A percentile compares a stretch with the other conserved stretches of the same genome.
Evolutionary conservation across 805 yeast genomes (phyloP).

Genomic region (Kurtzmaniella cleridarum): DNA sequence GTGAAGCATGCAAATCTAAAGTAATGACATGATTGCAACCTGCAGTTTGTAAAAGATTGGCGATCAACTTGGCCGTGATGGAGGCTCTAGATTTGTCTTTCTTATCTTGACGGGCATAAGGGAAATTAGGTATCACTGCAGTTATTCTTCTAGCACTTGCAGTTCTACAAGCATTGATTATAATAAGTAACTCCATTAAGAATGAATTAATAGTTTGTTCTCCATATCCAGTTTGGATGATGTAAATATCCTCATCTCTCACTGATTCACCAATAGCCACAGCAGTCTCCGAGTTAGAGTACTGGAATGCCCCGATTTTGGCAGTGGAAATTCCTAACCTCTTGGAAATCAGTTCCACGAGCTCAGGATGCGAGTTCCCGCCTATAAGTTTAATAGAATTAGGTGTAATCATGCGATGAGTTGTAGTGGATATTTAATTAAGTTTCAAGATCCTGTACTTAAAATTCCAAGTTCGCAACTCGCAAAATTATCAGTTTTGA

Average conservation of each 20-base stretch:
- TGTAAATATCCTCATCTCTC: constrained; percentile 78
- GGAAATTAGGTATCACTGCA: constrained; percentile 92
- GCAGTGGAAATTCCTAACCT: constrained; percentile 64
- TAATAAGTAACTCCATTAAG: constrained; percentile 79
- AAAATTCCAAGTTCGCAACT: no score
- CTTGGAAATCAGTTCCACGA: constrained; percentile 67
- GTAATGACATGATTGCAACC: constrained; percentile 96
- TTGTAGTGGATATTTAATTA: background rate
- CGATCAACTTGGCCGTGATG: constrained; percentile 89
- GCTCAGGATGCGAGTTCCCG: constrained; percentile 78
- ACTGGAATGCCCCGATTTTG: constrained; percentile 75
- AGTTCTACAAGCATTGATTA: constrained; percentile 92
- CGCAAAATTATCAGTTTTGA: no score
- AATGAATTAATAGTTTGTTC: constrained; percentile 70
- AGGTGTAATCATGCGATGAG: constrained; percentile 1
- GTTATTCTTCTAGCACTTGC: constrained; percentile 94
- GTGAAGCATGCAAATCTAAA: constrained; percentile 96
- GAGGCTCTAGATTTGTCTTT: constrained; percentile 96
- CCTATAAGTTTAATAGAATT: constrained; percentile 48
- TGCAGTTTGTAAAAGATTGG: constrained; percentile 85
- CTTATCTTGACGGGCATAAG: constrained; percentile 96
- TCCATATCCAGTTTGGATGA: constrained; percentile 76
- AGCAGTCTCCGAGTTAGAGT: constrained; percentile 81
- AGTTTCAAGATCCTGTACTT: no score
- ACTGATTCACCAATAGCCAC: constrained; percentile 75